Percentiles rank a stretch among this genome's conserved stretches.
Conservation (phyloP, 2,329 filamentous ascomycete genomes). For the Botrytis fragariae region DNA sequence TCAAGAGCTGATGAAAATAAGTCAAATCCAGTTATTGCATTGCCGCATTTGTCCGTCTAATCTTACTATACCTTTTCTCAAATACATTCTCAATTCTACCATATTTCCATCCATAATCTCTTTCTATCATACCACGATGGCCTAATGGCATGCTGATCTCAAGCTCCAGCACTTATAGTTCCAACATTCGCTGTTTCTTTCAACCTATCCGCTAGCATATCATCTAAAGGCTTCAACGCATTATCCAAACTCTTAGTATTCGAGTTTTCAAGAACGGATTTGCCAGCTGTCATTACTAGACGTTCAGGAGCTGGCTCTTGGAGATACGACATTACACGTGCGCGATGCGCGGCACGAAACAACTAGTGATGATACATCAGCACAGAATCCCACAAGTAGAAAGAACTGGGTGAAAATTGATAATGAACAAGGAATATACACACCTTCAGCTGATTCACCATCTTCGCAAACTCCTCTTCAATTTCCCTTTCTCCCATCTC, state of each 20-base stretch:
- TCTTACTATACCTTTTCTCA: neutral
- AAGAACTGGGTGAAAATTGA: accelerated
- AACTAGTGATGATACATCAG: conserved; percentile 3
- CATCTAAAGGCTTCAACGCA: conserved; percentile 9
- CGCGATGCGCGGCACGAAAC: conserved; percentile 13
- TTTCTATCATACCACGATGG: neutral
- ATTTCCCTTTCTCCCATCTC: neutral
- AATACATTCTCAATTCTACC: neutral
- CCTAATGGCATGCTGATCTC: neutral
- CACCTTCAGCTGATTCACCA: conserved; percentile 17
- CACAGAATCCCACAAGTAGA: neutral
- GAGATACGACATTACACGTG: conserved; percentile 18
- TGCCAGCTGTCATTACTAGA: conserved; percentile 16
- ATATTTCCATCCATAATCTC: neutral
- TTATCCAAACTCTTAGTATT: neutral
- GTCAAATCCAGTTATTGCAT: neutral
- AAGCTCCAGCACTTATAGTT: neutral
- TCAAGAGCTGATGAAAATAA: neutral
- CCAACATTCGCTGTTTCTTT: neutral
- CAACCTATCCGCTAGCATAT: conserved; percentile 9
- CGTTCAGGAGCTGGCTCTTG: conserved; percentile 13
- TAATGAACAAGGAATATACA: neutral
- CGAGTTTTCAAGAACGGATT: neutral
- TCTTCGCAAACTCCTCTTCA: neutral
- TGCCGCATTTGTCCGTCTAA: neutral